Conservation (phyloP, 768 basidiomycete genomes). For the Nevesoporus exiguus region DNA sequence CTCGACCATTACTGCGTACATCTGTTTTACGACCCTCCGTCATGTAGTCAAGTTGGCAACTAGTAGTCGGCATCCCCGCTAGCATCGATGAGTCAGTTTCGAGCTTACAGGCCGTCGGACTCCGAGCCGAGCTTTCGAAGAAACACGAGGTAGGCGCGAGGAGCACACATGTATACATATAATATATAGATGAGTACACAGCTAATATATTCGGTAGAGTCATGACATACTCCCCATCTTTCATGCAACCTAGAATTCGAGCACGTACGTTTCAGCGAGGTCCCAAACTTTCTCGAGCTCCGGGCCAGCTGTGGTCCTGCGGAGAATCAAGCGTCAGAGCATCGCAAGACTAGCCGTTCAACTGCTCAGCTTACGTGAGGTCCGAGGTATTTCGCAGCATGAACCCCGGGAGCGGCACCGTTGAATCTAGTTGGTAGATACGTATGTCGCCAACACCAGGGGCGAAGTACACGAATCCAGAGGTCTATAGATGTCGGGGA, state of each 20-base stretch:
- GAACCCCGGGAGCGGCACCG: conserved; percentile 33
- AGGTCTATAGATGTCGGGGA: conserved; percentile 23
- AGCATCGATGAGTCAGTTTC: no score
- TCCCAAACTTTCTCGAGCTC: conserved; percentile 31
- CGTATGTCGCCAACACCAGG: conserved; percentile 31
- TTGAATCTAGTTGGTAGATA: conserved; percentile 30
- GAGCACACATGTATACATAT: not conserved
- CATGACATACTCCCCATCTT: not conserved
- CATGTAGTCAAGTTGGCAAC: no score
- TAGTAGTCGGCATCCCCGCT: no score
- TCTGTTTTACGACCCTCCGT: no score
- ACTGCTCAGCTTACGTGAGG: conserved; percentile 24
- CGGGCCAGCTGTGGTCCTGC: conserved; percentile 23
- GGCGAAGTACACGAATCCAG: conserved; percentile 33
- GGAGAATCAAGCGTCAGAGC: conserved; percentile 1
- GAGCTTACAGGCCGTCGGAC: no score
- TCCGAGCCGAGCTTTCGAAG: no score
- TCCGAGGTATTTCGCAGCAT: conserved; percentile 27
- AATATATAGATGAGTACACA: no score
- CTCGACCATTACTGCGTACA: no score
- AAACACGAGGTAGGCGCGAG: not conserved
- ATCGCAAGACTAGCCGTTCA: not conserved
- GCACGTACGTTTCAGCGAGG: conserved; percentile 24
- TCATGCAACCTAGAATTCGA: conserved; percentile 27
- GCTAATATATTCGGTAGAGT: no score